Evolutionary conservation across 371 early-diverging fungal species (phyloP), one percentile per base, ranked within the genome.

Genomic region (Fennellomyces sp.): DNA sequence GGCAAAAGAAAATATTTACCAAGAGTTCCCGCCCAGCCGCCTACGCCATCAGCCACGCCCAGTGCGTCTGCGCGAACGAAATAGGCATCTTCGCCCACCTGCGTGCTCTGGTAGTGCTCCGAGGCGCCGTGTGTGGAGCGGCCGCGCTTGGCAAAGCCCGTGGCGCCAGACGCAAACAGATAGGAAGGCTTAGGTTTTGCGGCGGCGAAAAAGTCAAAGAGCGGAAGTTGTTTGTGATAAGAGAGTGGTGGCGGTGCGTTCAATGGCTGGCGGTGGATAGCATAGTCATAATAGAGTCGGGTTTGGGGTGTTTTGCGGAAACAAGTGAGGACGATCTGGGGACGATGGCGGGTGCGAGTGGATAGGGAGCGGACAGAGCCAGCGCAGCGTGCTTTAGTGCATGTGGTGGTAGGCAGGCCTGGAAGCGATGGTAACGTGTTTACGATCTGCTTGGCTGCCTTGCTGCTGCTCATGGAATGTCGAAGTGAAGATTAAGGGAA

Each of bases 21-120:
- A 51, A 56, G 60, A 29, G 69, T 65, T 30, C 81, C 76, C 11
- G 80, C 74, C 92, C 92, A 92, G 26, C 92, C 92, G 52, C 94
- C 92, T 31, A 93, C 91, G 10, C 94, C 94, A 64, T 93, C 94
- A 8, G 91, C 92, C 10, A 93, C 88, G 17, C 94, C 94, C 12
- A 93, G 70, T 3, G 94, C 88, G 67, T 92, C 92, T 19, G 82
- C 64, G 39, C 94, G 79, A 60, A 77, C 64, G 64, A 93, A 92
- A 59, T 86, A 91, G 3, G 91, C 88, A 68, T 93, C 94, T 74
- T 93, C 92, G 23, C 94, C 94, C 66, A 91, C 84, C 72, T 92
- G 84, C 36, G 84, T 74, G 52, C 82, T 84, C 35, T 86, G 87
- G 65, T 85, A 88, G 13, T 17, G 45, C 4, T 45, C n/a, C 70